Base-by-base conservation (phyloP, 176 grass and related monocot genomes). In the Paspalum vaginatum region DNA sequence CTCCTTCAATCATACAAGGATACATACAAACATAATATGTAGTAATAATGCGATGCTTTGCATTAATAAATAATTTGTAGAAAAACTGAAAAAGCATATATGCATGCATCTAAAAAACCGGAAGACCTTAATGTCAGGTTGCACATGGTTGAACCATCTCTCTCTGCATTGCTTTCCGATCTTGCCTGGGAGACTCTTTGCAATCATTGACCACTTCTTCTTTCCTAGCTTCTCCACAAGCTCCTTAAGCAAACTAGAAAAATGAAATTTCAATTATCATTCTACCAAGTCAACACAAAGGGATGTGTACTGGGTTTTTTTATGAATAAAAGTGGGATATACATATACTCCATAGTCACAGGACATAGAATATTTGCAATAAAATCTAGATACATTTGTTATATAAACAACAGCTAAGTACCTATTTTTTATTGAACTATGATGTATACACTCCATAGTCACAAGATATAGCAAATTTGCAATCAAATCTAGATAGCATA, bases 61-160 rank as follows among this genome's bases (percentile, higher is more conserved):
- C 32, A 32, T 1, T 51, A 9, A 72, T 24, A 14, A 37, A 39
- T 53, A 53, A 37, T 37, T 0, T 63, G 32, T 1, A 15, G 11
- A 12, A 12, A 61, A 61, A 27, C 5, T 7, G 11, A 12, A 12
- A 61, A 61, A 27, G 32, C 11, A 61, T 3, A 42, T 20, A 53
- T 3, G 20, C 7, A 53, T 16, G 8, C 0, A 71, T 69, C 20
- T 74, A n/a, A 57, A 1, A 75, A 59, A 46, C 22, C 12, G 7
- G 14, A 58, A 26, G 18, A 76, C 73, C 81, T 84, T 84, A 26
- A 68, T 77, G 22, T 68, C 22, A 53, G 81, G 71, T 16, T 46
- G 72, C n/a, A 84, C 45, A 76, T 84, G 71, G 42, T 84, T 84
- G 56, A 76, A 21, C 81, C 81, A 77, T 68, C 81, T 77, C 27